Conservation (phyloP, 1,139 yeast species). For the Candida tetrigidarum region DNA sequence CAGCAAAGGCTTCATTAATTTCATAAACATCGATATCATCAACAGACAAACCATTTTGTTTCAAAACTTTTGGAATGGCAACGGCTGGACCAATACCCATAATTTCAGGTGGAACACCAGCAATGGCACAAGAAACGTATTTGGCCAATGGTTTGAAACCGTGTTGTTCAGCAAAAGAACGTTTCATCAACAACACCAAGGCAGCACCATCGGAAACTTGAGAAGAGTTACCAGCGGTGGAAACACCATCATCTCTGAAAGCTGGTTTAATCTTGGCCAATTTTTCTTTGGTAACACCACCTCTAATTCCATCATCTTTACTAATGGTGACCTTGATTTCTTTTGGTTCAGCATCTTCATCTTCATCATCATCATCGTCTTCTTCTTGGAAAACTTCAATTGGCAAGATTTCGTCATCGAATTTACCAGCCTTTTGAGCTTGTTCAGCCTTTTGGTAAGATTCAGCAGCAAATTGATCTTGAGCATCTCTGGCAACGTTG, state of each 20-base stretch:
- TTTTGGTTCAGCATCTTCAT: slow-evolving; percentile 24
- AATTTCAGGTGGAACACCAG: slow-evolving; percentile 41
- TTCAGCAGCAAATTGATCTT: slow-evolving; percentile 46
- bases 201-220: slow-evolving; percentile 49
- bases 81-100: slow-evolving; percentile 49
- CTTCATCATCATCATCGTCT: slow-evolving; percentile 24
- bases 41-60: slow-evolving; percentile 16
- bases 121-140: slow-evolving; percentile 37
- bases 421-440: slow-evolving; percentile 39
- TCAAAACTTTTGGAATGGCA: slow-evolving; percentile 38
- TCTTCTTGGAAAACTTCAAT: slow-evolving; percentile 30
- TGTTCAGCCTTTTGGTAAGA: slow-evolving; percentile 39
- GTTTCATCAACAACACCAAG: slow-evolving; percentile 37
- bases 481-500: slow-evolving; percentile 62
- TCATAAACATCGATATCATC: slow-evolving; percentile 18
- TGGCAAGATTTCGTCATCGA: slow-evolving; percentile 41
- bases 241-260: slow-evolving; percentile 36
- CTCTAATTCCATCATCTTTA: slow-evolving; percentile 39
- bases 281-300: slow-evolving; percentile 30
- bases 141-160: slow-evolving; percentile 42
- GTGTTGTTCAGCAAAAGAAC: slow-evolving; percentile 36
- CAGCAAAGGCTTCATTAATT: slow-evolving; percentile 21
- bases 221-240: slow-evolving; percentile 47
- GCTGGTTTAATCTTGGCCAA: slow-evolving; percentile 36
- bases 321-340: slow-evolving; percentile 19